Evolutionary conservation across 768 basidiomycete species (phyloP).

Genomic region (Sporobolomyces pararoseus): DNA sequence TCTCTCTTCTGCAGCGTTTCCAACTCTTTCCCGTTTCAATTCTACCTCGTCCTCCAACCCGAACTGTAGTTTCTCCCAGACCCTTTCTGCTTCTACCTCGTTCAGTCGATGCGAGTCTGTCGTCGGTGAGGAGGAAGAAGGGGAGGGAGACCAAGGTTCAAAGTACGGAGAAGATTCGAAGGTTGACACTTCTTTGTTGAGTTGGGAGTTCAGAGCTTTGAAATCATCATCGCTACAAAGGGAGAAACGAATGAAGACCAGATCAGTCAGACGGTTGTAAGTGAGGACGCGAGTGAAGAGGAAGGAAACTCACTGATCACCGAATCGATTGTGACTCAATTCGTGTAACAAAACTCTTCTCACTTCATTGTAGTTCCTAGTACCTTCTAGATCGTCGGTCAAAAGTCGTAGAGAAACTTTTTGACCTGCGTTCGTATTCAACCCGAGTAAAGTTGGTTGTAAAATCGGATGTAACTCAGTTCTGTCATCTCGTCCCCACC

Average conservation of each 20-base stretch:
- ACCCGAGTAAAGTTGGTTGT: slow-evolving; percentile 41
- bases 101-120: slow-evolving; percentile 9
- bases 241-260: neutral
- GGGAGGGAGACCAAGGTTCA: slow-evolving; percentile 35
- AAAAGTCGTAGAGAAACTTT: slow-evolving; percentile 39
- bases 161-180: slow-evolving; percentile 27
- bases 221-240: slow-evolving; percentile 31
- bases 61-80: slow-evolving; percentile 20
- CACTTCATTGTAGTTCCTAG: slow-evolving; percentile 37
- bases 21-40: slow-evolving; percentile 22
- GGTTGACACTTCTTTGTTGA: slow-evolving; percentile 40
- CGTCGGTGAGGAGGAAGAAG: neutral
- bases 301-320: slow-evolving; percentile 24
- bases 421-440: slow-evolving; percentile 44
- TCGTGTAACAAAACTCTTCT: slow-evolving; percentile 42
- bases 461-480: slow-evolving; percentile 33
- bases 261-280: neutral
- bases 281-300: neutral
- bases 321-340: slow-evolving; percentile 38
- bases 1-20: slow-evolving; percentile 38
- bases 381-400: slow-evolving; percentile 39
- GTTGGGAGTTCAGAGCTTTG: slow-evolving; percentile 42
- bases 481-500: neutral
- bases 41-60: slow-evolving; percentile 36
- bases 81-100: slow-evolving; percentile 25